phyloP scores from a whole-genome alignment of 495 filamentous ascomycete species.

The Aspergillus homomorphus region DNA sequence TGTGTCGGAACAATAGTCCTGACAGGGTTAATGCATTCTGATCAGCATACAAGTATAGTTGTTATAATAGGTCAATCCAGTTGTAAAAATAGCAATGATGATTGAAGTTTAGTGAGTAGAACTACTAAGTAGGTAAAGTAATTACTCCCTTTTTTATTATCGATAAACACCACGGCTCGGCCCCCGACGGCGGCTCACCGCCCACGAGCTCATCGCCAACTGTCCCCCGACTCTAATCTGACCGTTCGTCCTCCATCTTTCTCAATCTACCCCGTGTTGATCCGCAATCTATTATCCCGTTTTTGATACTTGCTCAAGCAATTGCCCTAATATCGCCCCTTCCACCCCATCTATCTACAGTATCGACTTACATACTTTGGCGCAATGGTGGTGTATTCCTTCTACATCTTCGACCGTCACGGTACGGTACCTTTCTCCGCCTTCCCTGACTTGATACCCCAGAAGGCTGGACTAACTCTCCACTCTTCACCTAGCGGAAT shows the following conservation, averaged over 20 bases:
- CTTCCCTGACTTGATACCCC: background rate
- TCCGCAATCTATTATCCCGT: background rate
- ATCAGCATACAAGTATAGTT: too few species aligned
- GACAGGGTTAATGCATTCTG: too few species aligned
- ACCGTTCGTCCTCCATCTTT: background rate
- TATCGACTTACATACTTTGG: background rate
- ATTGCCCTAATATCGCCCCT: background rate
- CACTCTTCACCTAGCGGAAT: constrained; percentile 67
- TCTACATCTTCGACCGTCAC: constrained; percentile 98
- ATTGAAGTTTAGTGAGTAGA: too few species aligned
- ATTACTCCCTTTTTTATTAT: too few species aligned
- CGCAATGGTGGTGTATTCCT: constrained; percentile 89
- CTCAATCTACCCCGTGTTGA: too few species aligned
- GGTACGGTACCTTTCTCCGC: constrained; percentile 74
- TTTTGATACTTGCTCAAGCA: background rate
- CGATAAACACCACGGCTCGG: constrained; percentile 3
- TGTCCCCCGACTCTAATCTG: background rate
- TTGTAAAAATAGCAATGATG: background rate
- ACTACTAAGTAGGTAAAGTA: too few species aligned
- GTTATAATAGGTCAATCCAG: too few species aligned
- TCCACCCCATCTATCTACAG: too few species aligned
- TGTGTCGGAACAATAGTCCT: too few species aligned
- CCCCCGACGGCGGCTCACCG: constrained; percentile 2
- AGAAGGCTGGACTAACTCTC: constrained; percentile 4
- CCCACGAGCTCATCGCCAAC: background rate